Base-by-base conservation (phyloP, 163 green algal genomes). In the Volvox carteri region DNA sequence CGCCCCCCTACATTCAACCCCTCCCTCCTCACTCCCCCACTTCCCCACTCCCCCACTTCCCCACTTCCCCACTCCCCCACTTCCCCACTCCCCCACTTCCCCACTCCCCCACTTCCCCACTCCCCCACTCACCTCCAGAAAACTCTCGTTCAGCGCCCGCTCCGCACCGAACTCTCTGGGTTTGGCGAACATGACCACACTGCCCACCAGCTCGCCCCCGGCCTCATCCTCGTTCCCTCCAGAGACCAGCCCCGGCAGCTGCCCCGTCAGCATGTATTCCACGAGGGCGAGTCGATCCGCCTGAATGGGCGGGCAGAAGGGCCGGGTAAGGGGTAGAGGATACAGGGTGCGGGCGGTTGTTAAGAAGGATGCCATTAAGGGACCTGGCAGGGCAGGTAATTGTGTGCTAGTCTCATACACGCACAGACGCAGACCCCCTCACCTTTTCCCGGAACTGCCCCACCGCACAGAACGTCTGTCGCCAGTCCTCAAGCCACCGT, bases 181-280 rank as follows among this genome's bases (percentile, higher is more conserved):
- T n/a, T 81, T 37, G 4, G 70, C 84, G 81, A 93, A 93, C 87
- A 93, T 93, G 18, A 87, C 80, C 11, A 91, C 76, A 60, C 90
- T 93, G 44, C 90, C 90, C 70, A 87, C 78, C 25, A 91, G 87
- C 48, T 67, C 52, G 28, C 39, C 33, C 60, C 35, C 19, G 30
- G 56, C n/a, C n/a, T n/a, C n/a, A n/a, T n/a, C n/a, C n/a, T n/a
- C n/a, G n/a, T n/a, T n/a, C n/a, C n/a, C n/a, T n/a, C n/a, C n/a
- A n/a, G n/a, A n/a, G n/a, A n/a, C 78, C 78, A 86, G 78, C 9
- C 56, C 56, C 39, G 79, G 52, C 62, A 92, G 76, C 77, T 91
- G 72, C 11, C 90, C 86, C 18, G 87, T 92, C 28, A 93, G 52
- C 21, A 85, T n/a, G 73, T 93, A 88, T 28, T 79, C n/a, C 19